Percentiles rank a stretch among this genome's conserved stretches.
Conservation (phyloP, 2,329 filamentous ascomycete genomes). For the Fusarium bactridioides region DNA sequence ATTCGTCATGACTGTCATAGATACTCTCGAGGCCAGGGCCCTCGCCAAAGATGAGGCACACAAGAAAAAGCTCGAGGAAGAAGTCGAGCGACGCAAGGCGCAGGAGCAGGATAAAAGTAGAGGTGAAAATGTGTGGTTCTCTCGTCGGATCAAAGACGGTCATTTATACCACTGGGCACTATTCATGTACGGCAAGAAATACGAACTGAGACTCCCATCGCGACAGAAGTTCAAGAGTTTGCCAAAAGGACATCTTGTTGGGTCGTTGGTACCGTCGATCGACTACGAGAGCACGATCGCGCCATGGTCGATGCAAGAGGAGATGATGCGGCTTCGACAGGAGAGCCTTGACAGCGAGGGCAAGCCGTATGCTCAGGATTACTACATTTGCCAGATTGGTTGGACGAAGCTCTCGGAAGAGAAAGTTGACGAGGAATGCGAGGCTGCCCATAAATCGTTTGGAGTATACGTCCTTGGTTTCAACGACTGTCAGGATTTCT, state of each 20-base stretch:
- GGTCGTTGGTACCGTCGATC: fast-evolving
- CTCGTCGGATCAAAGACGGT: not conserved
- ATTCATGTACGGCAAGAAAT: not conserved
- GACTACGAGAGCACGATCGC: not conserved
- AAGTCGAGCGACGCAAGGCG: not conserved
- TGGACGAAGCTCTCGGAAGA: fast-evolving
- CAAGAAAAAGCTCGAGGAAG: fast-evolving
- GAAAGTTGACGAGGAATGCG: not conserved
- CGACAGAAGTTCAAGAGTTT: not conserved
- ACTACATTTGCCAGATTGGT: not conserved
- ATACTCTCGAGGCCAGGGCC: not conserved
- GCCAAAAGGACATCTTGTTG: not conserved
- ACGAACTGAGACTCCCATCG: not conserved
- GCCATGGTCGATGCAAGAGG: not conserved
- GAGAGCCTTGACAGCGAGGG: not conserved
- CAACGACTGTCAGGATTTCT: not conserved
- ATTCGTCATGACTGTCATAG: fast-evolving
- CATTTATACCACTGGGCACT: not conserved
- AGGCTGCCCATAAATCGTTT: fast-evolving
- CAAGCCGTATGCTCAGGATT: not conserved
- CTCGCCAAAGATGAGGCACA: not conserved
- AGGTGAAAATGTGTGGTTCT: not conserved
- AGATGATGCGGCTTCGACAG: not conserved
- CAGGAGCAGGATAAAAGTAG: not conserved
- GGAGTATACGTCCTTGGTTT: not conserved